Base-by-base conservation (phyloP, 306 rosid species). In the Mimosa pudica region DNA sequence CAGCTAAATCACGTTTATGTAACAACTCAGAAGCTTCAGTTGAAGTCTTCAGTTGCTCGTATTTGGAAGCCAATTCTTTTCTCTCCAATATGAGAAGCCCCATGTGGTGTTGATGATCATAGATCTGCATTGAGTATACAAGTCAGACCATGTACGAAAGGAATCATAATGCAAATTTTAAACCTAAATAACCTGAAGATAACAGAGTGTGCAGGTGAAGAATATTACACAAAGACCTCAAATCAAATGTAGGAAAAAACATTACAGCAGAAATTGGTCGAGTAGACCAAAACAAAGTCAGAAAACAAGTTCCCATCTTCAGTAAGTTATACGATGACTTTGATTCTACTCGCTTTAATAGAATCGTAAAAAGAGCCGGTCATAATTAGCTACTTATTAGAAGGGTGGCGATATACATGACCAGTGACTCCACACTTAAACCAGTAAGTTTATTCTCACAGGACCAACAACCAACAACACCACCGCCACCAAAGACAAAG, bases 71-170 rank as follows among this genome's bases (percentile, higher is more conserved):
- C 87, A 88, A 79, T 71, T 90, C 96, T 77, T 87, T 93, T 79
- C 75, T 96, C 90, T 91, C 99, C 89, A 96, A 65, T 81, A 96
- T 81, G 82, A 96, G 87, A 86, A 96, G 97, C 69, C 99, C 99
- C 99, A 96, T 96, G 82, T 96, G 96, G 79, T 93, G 94, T 80
- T 93, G 98, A 84, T 88, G 99, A 70, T 96, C 92, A 41, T 86
- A 88, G 76, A 96, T 82, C 99, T 96, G 79, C 73, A 81, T 20
- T 81, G 76, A 71, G 73, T 4, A 82, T 62, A 76, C 12, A 61
- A 24, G 55, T 83, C 51, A 86, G 79, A 67, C 42, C 52, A 54
- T 78, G 72, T 35, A 70, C 63, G 70, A 71, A n/a, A 71, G n/a
- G 47, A 54, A 72, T 6, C 10, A 36, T 58, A 64, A 6, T 4